Base-by-base conservation (phyloP, 1,139 yeast genomes). In the Zygosaccharomyces sapae region DNA sequence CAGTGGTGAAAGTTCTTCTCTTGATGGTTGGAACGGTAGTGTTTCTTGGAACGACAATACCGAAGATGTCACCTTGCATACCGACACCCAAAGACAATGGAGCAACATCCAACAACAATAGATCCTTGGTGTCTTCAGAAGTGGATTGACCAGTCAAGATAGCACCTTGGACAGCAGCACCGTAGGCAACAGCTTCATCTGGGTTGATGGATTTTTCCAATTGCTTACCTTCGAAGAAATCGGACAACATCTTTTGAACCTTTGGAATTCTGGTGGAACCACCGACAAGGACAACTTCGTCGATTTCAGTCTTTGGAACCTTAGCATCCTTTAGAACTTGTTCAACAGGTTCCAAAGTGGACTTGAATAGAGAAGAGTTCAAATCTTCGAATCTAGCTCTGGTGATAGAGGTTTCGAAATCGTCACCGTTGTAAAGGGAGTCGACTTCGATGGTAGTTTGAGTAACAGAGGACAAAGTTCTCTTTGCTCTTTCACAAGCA, bases 191-290 rank as follows among this genome's bases (percentile, higher is more conserved):
- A 69, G 96, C 96, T 77, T 87, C 96, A 74, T 88, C 97, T 67
- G 97, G 97, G 95, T 90, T 90, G 74, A 90, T 90, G 62, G 96
- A 85, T 77, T 84, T 85, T 78, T 86, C 88, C 70, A 86, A 86
- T 80, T 86, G 89, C 82, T 92, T 90, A 75, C 97, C 97, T 72
- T 90, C 92, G 76, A 92, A 90, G 90, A 82, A 90, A 78, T 92
- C 97, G 63, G 96, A 87, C 64, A 90, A 88, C 70, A 90, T 82
- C 77, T 90, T 88, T 80, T 92, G 97, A 70, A 90, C 86, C 82
- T 89, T 89, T 80, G 97, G 97, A 79, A 90, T 90, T 86, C 97
- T 90, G 74, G 98, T 90, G 62, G 98, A 90, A 81, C 98, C 98
- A 84, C 98, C 98, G 66, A 90, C 98, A 65, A 90, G 81, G 71